Evolutionary conservation across 352 stramenopile species (phyloP).

Genomic region (Phytophthora cajani): DNA sequence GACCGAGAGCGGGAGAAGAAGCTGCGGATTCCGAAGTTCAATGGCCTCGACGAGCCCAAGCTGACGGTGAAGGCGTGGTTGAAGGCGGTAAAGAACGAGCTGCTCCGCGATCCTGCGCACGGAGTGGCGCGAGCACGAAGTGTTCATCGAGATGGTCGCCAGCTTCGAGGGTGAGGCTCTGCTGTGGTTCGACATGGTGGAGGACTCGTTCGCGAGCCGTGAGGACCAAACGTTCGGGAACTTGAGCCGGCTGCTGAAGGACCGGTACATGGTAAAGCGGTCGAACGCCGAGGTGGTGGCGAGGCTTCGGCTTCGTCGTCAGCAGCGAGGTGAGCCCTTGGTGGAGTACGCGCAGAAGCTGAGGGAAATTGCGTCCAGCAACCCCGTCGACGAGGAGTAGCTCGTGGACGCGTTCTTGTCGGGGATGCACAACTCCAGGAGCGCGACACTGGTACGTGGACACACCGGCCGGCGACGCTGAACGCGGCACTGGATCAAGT

Average conservation of each 20-base stretch:
- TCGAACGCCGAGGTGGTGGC: conserved; percentile 3
- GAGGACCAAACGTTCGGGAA: neutral
- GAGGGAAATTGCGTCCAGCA: neutral
- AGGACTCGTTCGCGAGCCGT: neutral
- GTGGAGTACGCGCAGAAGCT: neutral
- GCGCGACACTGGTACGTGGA: neutral
- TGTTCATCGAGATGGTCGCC: conserved; percentile 7
- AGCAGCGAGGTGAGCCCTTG: neutral
- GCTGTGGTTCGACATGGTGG: neutral
- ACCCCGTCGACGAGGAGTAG: neutral
- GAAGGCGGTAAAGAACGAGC: conserved; percentile 7
- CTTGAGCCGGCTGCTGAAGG: neutral
- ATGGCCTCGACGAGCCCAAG: neutral
- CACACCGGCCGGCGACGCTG: neutral
- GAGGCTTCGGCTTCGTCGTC: neutral
- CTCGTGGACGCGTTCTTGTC: neutral
- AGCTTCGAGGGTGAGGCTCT: neutral
- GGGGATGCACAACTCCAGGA: neutral
- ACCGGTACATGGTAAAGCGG: neutral
- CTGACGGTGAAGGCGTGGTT: conserved; percentile 3
- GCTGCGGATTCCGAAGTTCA: conserved; percentile 4
- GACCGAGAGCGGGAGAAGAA: neutral
- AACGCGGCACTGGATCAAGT: conserved; percentile 7
- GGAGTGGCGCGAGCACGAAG: neutral
- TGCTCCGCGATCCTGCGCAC: neutral